Conservation (phyloP, 331 rosid genomes). For the Arachis monticola region DNA sequence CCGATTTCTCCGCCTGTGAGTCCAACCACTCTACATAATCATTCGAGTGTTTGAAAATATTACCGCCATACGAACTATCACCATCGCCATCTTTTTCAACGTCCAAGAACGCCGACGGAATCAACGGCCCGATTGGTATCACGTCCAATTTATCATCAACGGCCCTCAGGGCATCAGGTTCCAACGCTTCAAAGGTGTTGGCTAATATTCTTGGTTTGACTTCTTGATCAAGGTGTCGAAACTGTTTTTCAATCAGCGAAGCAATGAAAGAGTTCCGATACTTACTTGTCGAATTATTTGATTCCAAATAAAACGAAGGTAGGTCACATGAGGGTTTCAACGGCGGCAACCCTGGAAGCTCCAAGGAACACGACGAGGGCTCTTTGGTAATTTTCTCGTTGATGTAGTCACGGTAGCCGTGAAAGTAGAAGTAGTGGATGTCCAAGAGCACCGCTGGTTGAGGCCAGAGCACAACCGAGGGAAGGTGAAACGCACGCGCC, state of each 20-base stretch:
- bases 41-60: neutral
- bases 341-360: slow-evolving; percentile 56
- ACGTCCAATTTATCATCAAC: slow-evolving; percentile 18
- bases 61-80: slow-evolving; percentile 45
- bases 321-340: slow-evolving; percentile 37
- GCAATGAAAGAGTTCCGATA: neutral
- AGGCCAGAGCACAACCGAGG: slow-evolving; percentile 50
- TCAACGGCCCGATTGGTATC: slow-evolving; percentile 48
- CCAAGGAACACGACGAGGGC: neutral
- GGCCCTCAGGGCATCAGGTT: slow-evolving; percentile 50
- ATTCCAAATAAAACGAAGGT: slow-evolving; percentile 33
- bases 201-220: slow-evolving; percentile 41
- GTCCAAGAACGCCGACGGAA: slow-evolving; percentile 40
- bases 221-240: slow-evolving; percentile 38
- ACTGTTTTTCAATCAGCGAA: slow-evolving; percentile 38
- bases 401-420: slow-evolving; percentile 46
- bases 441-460: slow-evolving; percentile 57
- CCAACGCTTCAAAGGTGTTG: slow-evolving; percentile 63
- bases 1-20: slow-evolving; percentile 45
- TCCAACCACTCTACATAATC: slow-evolving; percentile 58
- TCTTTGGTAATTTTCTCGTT: neutral
- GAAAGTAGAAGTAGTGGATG: slow-evolving; percentile 52
- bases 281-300: neutral
- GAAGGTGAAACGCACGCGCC: slow-evolving; percentile 53
- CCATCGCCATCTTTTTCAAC: slow-evolving; percentile 18